Evolutionary conservation across 2,329 filamentous ascomycete genomes (phyloP).

Genomic region (Eurotiales sp.): DNA sequence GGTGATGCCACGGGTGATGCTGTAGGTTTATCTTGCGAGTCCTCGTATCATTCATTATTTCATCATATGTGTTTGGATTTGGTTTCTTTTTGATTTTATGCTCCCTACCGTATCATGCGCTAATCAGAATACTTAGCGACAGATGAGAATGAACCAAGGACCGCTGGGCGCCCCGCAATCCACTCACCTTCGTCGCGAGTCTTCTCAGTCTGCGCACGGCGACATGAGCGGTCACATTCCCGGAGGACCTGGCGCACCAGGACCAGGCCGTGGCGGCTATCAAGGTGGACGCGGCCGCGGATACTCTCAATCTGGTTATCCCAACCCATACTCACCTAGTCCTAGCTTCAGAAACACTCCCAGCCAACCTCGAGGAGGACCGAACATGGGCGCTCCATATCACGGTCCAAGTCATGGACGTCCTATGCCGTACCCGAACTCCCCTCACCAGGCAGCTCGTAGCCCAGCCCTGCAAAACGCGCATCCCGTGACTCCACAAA

Average conservation of each 20-base stretch:
- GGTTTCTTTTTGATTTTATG: slow-evolving; percentile 11
- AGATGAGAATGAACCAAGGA: slow-evolving; percentile 66
- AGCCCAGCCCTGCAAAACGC: slow-evolving; percentile 65
- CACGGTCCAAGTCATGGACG: slow-evolving; percentile 42
- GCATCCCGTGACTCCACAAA: slow-evolving; percentile 66
- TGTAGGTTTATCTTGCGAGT: slow-evolving; percentile 25
- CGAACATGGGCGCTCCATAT: slow-evolving; percentile 52
- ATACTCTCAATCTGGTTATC: slow-evolving; percentile 51
- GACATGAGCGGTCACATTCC: slow-evolving; percentile 61
- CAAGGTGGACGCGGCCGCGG: slow-evolving; percentile 55
- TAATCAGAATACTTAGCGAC: slow-evolving; percentile 48
- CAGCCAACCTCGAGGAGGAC: slow-evolving; percentile 48
- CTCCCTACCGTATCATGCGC: too few species aligned
- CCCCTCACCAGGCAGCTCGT: slow-evolving; percentile 60
- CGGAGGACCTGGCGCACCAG: slow-evolving; percentile 48
- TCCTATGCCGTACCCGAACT: slow-evolving; percentile 56
- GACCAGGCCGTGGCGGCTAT: slow-evolving; percentile 53
- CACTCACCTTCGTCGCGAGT: slow-evolving; percentile 81
- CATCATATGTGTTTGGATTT: slow-evolving; percentile 21
- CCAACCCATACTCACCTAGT: slow-evolving; percentile 54
- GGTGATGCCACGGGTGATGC: slow-evolving; percentile 59
- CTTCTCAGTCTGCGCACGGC: slow-evolving; percentile 75
- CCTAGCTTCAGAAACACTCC: slow-evolving; percentile 50
- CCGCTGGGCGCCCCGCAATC: slow-evolving; percentile 60
- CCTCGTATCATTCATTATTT: slow-evolving; percentile 12